Conservation (phyloP, 2,329 filamentous ascomycete genomes). For the Coleophoma crateriformis region DNA sequence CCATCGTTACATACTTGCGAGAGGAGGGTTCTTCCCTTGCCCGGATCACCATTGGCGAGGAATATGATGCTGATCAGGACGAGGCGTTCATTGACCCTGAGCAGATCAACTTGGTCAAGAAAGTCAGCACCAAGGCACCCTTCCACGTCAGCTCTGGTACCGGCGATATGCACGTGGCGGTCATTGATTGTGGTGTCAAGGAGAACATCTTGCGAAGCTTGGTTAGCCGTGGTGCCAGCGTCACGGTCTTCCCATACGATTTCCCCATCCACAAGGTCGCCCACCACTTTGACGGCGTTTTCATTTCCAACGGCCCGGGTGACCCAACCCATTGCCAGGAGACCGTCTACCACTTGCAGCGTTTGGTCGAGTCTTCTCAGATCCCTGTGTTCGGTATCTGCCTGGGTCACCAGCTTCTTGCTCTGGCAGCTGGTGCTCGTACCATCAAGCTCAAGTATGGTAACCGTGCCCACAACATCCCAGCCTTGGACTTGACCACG, state of each 20-base stretch:
- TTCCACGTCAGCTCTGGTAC: constrained; percentile 87
- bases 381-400: constrained; percentile 97
- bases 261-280: constrained; percentile 98
- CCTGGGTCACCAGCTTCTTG: constrained; percentile 92
- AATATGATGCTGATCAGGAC: constrained; percentile 97
- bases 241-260: constrained; percentile 93
- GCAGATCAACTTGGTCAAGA: constrained; percentile 93
- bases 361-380: constrained; percentile 85
- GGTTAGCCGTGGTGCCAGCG: constrained; percentile 83
- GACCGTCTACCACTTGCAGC: constrained; percentile 86
- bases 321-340: constrained; percentile 96
- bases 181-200: constrained; percentile 98
- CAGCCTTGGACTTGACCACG: constrained; percentile 87
- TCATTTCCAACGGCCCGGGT: constrained; percentile 98
- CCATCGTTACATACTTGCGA: constrained; percentile 90
- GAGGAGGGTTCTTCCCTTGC: constrained; percentile 96
- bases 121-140: constrained; percentile 95
- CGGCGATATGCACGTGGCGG: constrained; percentile 82
- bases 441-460: constrained; percentile 99
- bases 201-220: constrained; percentile 98
- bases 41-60: constrained; percentile 89
- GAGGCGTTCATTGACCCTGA: constrained; percentile 93
- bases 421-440: constrained; percentile 78
- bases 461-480: constrained; percentile 98
- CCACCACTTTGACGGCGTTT: constrained; percentile 95